phyloP scores from a whole-genome alignment of 1,284 basidiomycete genomes.

The Marasmius sp. region DNA sequence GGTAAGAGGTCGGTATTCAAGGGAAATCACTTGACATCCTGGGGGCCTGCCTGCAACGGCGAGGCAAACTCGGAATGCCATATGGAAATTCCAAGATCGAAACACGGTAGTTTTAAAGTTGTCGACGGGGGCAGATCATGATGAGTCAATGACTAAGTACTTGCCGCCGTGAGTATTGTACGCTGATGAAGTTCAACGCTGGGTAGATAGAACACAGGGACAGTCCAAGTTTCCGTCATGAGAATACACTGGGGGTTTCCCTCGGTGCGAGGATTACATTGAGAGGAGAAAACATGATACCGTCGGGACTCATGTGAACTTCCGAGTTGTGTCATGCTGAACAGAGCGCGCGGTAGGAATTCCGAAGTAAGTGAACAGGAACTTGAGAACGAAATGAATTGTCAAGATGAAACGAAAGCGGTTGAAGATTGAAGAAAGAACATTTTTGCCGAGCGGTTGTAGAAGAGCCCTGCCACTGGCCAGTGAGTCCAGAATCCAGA shows the following conservation, averaged over 20 bases:
- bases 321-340: neutral
- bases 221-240: neutral
- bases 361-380: neutral
- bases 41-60: constrained; percentile 9
- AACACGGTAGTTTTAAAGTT: constrained; percentile 10
- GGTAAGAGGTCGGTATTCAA: neutral
- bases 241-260: neutral
- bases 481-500: too few relatives aligned
- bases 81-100: constrained; percentile 4
- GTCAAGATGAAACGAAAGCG: too few relatives aligned
- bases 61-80: constrained; percentile 8
- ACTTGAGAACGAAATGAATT: neutral
- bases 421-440: too few relatives aligned
- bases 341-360: neutral
- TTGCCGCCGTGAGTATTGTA: neutral
- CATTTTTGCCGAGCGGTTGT: too few relatives aligned
- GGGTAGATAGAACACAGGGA: neutral
- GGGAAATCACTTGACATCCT: neutral
- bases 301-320: neutral
- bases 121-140: neutral
- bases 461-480: too few relatives aligned
- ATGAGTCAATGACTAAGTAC: neutral
- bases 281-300: neutral
- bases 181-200: neutral
- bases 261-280: neutral